Evolutionary conservation across 805 yeast species (phyloP).

Genomic region (Sugiyamaella chiloensis): DNA sequence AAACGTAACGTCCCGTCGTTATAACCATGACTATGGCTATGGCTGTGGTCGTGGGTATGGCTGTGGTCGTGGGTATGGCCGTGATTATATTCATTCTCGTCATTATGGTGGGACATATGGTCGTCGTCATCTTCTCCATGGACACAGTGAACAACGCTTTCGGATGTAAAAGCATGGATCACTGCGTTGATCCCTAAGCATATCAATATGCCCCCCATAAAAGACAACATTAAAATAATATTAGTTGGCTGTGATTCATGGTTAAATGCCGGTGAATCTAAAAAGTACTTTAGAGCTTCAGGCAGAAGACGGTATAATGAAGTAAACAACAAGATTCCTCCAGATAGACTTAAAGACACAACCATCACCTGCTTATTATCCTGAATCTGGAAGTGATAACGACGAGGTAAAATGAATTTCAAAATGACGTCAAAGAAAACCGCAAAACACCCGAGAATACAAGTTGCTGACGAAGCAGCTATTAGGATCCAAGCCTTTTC

Average conservation of each 20-base stretch:
- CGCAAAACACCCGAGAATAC: slow-evolving; percentile 66
- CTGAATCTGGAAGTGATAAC: slow-evolving; percentile 50
- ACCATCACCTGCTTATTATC: slow-evolving; percentile 65
- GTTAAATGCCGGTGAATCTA: slow-evolving; percentile 29
- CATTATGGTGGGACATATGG: slow-evolving; percentile 14
- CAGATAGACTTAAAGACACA: slow-evolving; percentile 68
- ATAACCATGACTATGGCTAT: not conserved
- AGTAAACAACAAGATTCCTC: slow-evolving; percentile 79
- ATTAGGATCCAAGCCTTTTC: slow-evolving; percentile 54
- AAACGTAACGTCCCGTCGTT: not conserved
- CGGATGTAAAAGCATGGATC: slow-evolving; percentile 73
- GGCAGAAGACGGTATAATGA: slow-evolving; percentile 78
- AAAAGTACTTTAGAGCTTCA: slow-evolving; percentile 50
- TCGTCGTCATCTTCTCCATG: slow-evolving; percentile 44
- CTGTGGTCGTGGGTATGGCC: slow-evolving; percentile 15
- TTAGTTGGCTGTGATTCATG: slow-evolving; percentile 31
- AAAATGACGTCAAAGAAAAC: slow-evolving; percentile 56
- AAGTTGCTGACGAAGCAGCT: slow-evolving; percentile 60
- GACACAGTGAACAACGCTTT: slow-evolving; percentile 81
- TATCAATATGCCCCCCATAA: slow-evolving; percentile 55
- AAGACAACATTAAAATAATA: slow-evolving; percentile 43
- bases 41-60: slow-evolving; percentile 15
- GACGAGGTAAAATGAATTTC: not conserved
- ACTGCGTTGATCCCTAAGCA: slow-evolving; percentile 60
- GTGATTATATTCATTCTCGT: slow-evolving; percentile 16